A percentile compares a stretch with the other conserved stretches of the same genome.
Evolutionary conservation across 2,329 filamentous ascomycete species (phyloP).

Genomic region (Botrytis fragariae): DNA sequence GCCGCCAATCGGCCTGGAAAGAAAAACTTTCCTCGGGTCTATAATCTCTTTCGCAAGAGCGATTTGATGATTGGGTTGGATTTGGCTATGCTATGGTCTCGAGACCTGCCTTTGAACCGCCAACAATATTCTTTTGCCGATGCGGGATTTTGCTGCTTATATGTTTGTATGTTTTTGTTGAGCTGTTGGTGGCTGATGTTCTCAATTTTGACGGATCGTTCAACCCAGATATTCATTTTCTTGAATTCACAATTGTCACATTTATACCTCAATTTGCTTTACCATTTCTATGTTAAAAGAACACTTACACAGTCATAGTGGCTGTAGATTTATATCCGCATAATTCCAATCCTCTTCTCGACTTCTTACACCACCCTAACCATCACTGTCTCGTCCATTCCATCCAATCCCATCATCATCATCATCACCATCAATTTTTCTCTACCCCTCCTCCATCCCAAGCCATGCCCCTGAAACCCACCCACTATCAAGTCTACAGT

Average conservation of each 20-base stretch:
- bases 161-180: not conserved
- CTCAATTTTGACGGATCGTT: not conserved
- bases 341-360: not conserved
- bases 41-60: not conserved
- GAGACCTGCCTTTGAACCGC: not conserved
- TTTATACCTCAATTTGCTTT: not conserved
- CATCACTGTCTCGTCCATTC: not conserved
- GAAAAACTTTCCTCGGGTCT: not conserved
- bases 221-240: not conserved
- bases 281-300: not conserved
- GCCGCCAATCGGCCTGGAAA: not conserved
- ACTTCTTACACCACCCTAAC: not conserved
- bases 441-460: not conserved
- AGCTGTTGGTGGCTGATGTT: not conserved
- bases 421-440: not conserved
- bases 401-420: not conserved
- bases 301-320: not conserved
- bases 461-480: not conserved
- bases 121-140: not conserved
- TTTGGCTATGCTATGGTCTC: not conserved
- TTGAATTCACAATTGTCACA: not conserved
- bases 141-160: not conserved
- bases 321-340: not conserved
- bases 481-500: not conserved
- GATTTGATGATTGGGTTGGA: not conserved